phyloP scores from a whole-genome alignment of 2,329 filamentous ascomycete species.

The Lasiodiplodia theobromae region DNA sequence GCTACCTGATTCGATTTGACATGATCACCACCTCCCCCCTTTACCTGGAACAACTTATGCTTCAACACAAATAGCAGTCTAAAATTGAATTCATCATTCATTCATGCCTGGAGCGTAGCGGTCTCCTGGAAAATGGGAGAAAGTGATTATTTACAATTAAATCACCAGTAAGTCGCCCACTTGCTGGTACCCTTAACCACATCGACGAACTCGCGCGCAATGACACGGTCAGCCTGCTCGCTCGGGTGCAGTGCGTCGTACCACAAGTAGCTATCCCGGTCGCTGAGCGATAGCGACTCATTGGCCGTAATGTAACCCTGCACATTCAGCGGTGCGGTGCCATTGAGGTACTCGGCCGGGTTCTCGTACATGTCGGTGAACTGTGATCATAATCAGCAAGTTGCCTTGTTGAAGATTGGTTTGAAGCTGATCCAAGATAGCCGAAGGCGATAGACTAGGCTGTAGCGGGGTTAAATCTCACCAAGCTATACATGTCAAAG shows the following conservation, averaged over 20 bases:
- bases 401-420: neutral
- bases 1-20: neutral
- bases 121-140: neutral
- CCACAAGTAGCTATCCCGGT: slow-evolving; percentile 64
- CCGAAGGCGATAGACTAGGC: neutral
- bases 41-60: neutral
- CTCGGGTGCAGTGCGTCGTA: slow-evolving; percentile 77
- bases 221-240: slow-evolving; percentile 65
- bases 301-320: slow-evolving; percentile 64
- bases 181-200: slow-evolving; percentile 59
- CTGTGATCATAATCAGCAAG: slow-evolving; percentile 36
- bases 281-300: slow-evolving; percentile 47
- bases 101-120: neutral
- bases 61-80: neutral
- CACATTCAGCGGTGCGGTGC: slow-evolving; percentile 67
- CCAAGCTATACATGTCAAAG: slow-evolving; percentile 71
- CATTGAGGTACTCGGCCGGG: slow-evolving; percentile 68
- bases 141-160: neutral
- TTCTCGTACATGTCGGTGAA: slow-evolving; percentile 70
- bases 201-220: slow-evolving; percentile 64
- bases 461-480: slow-evolving; percentile 37
- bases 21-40: neutral
- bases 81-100: neutral
- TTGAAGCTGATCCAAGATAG: too few relatives aligned
- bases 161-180: slow-evolving; percentile 54